These are phyloP conservation scores for Teratosphaeria viscida DNA, from an alignment of 2,329 filamentous ascomycete species.

Conservation along the genomic window DNA sequence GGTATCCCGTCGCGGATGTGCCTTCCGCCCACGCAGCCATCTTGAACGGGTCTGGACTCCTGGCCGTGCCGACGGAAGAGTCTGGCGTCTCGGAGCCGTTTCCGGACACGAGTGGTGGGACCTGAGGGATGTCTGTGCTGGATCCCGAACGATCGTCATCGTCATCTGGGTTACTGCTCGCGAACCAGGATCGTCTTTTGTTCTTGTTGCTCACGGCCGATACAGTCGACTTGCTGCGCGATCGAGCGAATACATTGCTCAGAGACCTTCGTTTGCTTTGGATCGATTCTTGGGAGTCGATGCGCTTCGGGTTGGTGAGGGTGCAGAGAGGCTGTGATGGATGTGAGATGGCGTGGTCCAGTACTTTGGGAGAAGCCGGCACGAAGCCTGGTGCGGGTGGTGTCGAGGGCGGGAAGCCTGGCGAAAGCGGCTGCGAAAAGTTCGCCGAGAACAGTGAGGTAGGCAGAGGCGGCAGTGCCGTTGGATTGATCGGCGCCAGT, in stretches of 20 bases:
- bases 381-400: not conserved
- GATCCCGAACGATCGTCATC: not conserved
- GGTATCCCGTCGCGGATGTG: not conserved
- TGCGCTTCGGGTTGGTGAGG: not conserved
- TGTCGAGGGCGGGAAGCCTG: not conserved
- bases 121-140: not conserved
- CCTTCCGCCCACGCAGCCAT: not conserved
- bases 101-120: slow-evolving; percentile 2
- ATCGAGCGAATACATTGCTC: not conserved
- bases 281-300: not conserved
- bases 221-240: slow-evolving; percentile 1
- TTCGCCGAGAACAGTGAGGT: not conserved
- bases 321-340: not conserved
- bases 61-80: slow-evolving; percentile 1
- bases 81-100: slow-evolving; percentile 4
- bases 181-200: slow-evolving; percentile 4
- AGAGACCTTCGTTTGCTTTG: slow-evolving; percentile 1
- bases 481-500: not conserved
- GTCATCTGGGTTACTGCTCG: slow-evolving; percentile 5
- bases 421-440: not conserved
- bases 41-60: slow-evolving; percentile 2
- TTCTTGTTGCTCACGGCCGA: slow-evolving; percentile 3
- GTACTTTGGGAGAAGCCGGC: not conserved
- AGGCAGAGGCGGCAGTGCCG: not conserved
- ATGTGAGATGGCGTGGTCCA: not conserved